These are phyloP conservation scores for Rhipidocladum racemiflorum DNA, from an alignment of 176 grass and related monocot species.

Conservation along the genomic window DNA sequence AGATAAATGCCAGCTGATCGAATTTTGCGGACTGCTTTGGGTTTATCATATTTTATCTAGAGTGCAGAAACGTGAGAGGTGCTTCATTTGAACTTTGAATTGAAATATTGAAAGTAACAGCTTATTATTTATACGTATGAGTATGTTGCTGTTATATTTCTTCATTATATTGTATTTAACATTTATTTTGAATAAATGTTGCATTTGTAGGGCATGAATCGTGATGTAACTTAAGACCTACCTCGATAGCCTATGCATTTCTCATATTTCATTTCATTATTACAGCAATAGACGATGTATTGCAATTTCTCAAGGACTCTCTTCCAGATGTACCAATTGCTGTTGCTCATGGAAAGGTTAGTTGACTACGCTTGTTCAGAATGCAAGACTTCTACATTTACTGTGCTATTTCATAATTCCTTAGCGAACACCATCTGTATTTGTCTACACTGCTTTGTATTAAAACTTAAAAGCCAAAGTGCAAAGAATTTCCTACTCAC, in stretches of 20 bases:
- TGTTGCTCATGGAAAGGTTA: slow-evolving; percentile 88
- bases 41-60: no score
- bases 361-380: slow-evolving; percentile 33
- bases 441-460: not conserved
- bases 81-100: not conserved
- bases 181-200: not conserved
- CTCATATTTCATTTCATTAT: slow-evolving; percentile 39
- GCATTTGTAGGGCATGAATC: not conserved
- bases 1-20: not conserved
- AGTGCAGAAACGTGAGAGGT: not conserved
- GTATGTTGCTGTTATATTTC: not conserved
- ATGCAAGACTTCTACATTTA: slow-evolving; percentile 23
- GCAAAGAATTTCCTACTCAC: slow-evolving; percentile 15
- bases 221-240: not conserved
- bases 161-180: not conserved
- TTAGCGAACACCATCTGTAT: not conserved
- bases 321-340: slow-evolving; percentile 65
- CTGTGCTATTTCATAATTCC: not conserved
- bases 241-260: not conserved
- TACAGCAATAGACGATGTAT: slow-evolving; percentile 81
- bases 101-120: not conserved
- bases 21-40: not conserved
- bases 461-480: slow-evolving; percentile 3
- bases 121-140: not conserved
- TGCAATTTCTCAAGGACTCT: slow-evolving; percentile 62